Conservation (phyloP, 202 grass and related monocot species). For the Eragrostis tef region DNA sequence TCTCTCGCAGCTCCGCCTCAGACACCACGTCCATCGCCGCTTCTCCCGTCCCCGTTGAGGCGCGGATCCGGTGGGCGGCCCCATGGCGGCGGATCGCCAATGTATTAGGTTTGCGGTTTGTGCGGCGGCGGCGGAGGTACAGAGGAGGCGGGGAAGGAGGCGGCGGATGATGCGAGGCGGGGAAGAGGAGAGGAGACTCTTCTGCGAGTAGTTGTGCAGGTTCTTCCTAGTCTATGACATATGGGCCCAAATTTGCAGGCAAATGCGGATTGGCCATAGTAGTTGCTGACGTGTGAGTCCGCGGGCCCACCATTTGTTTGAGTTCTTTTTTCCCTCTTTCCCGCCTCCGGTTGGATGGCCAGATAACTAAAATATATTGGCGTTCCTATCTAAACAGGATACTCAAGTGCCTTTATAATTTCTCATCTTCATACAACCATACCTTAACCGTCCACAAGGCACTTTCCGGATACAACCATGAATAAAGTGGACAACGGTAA, state of each 20-base stretch:
- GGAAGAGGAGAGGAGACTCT: not conserved
- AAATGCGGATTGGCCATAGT: not conserved
- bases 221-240: not conserved
- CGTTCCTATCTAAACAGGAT: no score
- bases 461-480: no score
- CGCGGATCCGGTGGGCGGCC: constrained; percentile 24
- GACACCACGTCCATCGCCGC: constrained; percentile 64
- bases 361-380: not conserved
- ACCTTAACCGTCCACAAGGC: no score
- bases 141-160: not conserved
- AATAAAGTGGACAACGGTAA: no score
- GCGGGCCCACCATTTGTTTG: constrained; percentile 16
- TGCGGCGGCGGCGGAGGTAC: constrained; percentile 2
- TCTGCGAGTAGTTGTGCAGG: not conserved
- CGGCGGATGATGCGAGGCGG: constrained; percentile 54
- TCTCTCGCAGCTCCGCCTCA: constrained; percentile 66
- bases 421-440: no score
- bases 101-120: constrained; percentile 29
- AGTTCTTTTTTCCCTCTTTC: constrained; percentile 16
- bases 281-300: constrained; percentile 9
- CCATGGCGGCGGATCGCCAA: not conserved
- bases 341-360: constrained; percentile 27
- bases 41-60: not conserved
- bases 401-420: no score
- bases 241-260: constrained; percentile 7